Base-by-base conservation (phyloP, 495 filamentous ascomycete genomes). In the Penicillium psychrofluorescens region DNA sequence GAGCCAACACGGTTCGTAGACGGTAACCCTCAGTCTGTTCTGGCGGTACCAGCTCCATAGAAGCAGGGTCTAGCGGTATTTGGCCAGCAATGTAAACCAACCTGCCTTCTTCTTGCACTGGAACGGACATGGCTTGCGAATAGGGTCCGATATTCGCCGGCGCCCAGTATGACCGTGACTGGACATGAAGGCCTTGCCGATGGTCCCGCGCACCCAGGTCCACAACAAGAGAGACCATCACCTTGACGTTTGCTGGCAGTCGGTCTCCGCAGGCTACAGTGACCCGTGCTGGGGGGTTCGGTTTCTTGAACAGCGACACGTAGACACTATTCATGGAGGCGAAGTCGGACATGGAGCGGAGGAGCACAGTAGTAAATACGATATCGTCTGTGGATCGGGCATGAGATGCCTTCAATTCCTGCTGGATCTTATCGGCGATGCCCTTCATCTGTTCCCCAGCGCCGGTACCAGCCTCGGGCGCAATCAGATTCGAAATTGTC, bases 61-160 rank as follows among this genome's bases (percentile, higher is more conserved):
- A 78, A 11, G 82, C 76, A 0, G 92, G 92, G 2, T 91, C 67
- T 2, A 99, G 75, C 1, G 92, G 88, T 40, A 99, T 95, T 61
- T 97, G 91, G 0, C 92, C 92, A 1, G 94, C 90, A 10, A 95
- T 72, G 38, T 77, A 77, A 9, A 84, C 68, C 37, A 81, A 6
- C 32, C 52, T 53, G 38, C 55, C 51, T 44, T 40, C 35, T 29
- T 47, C 45, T 29, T 44, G 41, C 45, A 78, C 45, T 29, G 80
- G 80, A 13, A 80, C 61, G 12, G 79, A 71, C 37, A 92, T 80
- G 1, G 92, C 88, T 66, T 99, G 92, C 10, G 88, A 94, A 61
- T 99, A 99, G 0, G 94, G 92, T 0, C 92, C 92, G 41, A 99
- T 99, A 51, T 97, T 97, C 7, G 94, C 90, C 0, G 92, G 92